phyloP scores from a whole-genome alignment of 2,329 filamentous ascomycete species.

The Calonectria henricotiae region DNA sequence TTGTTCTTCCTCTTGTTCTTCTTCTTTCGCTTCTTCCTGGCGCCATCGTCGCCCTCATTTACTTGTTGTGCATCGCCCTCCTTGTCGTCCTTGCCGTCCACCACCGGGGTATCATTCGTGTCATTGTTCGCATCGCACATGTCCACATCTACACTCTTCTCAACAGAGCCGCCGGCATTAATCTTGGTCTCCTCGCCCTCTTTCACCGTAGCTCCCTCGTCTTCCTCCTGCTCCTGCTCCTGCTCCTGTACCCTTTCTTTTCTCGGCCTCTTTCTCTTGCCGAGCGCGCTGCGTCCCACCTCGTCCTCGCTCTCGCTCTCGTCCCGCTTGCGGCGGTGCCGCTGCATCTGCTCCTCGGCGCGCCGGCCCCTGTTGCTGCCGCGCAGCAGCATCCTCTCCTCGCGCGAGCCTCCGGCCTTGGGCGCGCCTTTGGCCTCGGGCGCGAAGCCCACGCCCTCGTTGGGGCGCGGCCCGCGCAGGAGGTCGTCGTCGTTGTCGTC shows the following conservation, averaged over 20 bases:
- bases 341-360: conserved; percentile 30
- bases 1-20: conserved; percentile 54
- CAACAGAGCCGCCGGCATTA: not conserved
- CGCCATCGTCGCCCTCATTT: conserved; percentile 18
- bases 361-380: conserved; percentile 52
- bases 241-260: conserved; percentile 35
- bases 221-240: conserved; percentile 16
- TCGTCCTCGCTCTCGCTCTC: conserved; percentile 60
- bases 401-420: conserved; percentile 48
- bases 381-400: conserved; percentile 57
- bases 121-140: conserved; percentile 39
- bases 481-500: conserved; percentile 52
- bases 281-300: conserved; percentile 58
- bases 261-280: conserved; percentile 58
- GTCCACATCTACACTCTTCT: conserved; percentile 34
- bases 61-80: not conserved
- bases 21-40: conserved; percentile 46
- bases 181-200: conserved; percentile 38
- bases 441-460: conserved; percentile 63
- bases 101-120: not conserved
- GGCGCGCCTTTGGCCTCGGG: conserved; percentile 48
- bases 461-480: conserved; percentile 50
- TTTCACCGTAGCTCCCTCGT: conserved; percentile 34
- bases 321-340: conserved; percentile 33
- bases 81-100: not conserved